These are phyloP conservation scores for Acanthamoeba sp. DNA, from an alignment of 208 protist species.

Conservation along the genomic window DNA sequence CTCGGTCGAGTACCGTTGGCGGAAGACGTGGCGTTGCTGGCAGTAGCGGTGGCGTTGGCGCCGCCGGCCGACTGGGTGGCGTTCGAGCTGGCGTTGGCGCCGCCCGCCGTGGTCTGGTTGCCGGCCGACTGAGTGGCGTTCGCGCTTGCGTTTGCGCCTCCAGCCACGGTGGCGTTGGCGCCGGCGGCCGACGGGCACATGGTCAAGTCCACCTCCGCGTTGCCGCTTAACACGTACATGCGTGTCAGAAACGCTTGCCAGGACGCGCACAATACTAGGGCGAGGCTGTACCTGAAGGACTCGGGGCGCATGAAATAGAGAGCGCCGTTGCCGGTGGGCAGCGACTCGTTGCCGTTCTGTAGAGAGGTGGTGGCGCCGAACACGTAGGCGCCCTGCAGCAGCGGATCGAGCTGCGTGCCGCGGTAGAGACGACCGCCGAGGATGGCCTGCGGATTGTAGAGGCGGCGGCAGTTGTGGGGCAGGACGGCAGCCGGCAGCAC, in stretches of 20 bases:
- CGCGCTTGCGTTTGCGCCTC: background rate
- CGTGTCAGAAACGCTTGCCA: background rate
- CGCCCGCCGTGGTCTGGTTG: background rate
- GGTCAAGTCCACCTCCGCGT: background rate
- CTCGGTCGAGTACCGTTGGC: too few relatives aligned
- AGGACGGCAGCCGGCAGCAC: background rate
- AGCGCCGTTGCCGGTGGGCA: background rate
- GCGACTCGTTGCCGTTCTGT: conserved; percentile 5
- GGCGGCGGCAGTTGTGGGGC: conserved; percentile 28
- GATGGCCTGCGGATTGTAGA: conserved; percentile 36
- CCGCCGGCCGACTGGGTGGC: background rate
- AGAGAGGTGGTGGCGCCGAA: conserved; percentile 41
- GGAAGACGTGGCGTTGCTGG: background rate
- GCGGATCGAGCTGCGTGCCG: background rate
- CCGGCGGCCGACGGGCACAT: background rate
- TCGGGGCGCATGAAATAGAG: conserved; percentile 47
- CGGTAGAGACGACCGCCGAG: conserved; percentile 9
- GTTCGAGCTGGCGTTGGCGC: background rate
- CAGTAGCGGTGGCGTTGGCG: background rate
- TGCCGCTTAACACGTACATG: too few relatives aligned
- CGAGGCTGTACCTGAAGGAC: conserved; percentile 3
- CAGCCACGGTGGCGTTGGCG: background rate
- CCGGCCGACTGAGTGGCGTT: background rate
- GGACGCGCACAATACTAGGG: background rate
- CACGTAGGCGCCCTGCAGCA: conserved; percentile 44